phyloP scores from a whole-genome alignment of 2,329 filamentous ascomycete species.

The Trichoderma sp. region DNA sequence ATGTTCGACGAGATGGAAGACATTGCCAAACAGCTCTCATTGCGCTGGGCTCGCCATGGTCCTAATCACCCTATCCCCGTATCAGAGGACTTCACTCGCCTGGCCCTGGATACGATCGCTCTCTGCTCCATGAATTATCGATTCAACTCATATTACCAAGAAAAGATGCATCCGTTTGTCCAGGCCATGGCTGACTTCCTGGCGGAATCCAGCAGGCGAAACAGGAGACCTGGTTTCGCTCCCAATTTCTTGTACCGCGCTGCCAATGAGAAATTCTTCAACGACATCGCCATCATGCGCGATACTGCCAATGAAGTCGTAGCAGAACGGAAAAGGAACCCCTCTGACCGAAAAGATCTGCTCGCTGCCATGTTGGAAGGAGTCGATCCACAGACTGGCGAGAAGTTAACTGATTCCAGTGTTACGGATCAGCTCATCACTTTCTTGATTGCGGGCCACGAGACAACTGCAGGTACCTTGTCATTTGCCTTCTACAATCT shows the following conservation, averaged over 20 bases:
- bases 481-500: conserved; percentile 67
- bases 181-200: conserved; percentile 67
- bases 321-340: conserved; percentile 56
- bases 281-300: conserved; percentile 58
- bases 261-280: conserved; percentile 52
- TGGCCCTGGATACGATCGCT: conserved; percentile 71
- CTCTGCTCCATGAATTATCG: conserved; percentile 71
- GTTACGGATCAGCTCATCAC: conserved; percentile 73
- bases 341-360: conserved; percentile 63
- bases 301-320: conserved; percentile 62
- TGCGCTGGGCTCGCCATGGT: conserved; percentile 70
- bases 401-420: conserved; percentile 61
- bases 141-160: conserved; percentile 74
- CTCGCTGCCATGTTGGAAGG: conserved; percentile 70
- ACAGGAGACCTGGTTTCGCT: conserved; percentile 48
- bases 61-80: conserved; percentile 57
- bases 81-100: conserved; percentile 69
- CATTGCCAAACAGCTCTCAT: conserved; percentile 63
- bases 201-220: conserved; percentile 54
- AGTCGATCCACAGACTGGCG: conserved; percentile 66
- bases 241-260: conserved; percentile 52
- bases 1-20: conserved; percentile 74
- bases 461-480: conserved; percentile 69
- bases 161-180: conserved; percentile 70
- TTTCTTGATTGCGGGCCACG: conserved; percentile 70